Base-by-base conservation (phyloP, 768 basidiomycete species). In the Psilocybe cubensis region DNA sequence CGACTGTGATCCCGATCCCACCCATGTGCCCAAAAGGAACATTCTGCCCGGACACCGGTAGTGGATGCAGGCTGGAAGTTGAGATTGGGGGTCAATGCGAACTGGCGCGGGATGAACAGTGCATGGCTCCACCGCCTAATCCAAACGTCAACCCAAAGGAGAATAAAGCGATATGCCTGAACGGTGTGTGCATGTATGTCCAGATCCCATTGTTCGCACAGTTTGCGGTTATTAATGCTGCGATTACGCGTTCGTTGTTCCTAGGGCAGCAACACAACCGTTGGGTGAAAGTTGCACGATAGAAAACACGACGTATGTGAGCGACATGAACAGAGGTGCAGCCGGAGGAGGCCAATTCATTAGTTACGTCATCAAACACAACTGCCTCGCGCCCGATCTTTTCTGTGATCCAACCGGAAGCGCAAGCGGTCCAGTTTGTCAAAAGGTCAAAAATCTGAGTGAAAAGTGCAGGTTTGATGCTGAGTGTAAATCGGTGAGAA, bases 21-120 rank as follows among this genome's bases (percentile, higher is more conserved):
- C 80, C 83, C 0, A 68, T 83, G 29, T 91, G 88, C 62, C 64
- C 72, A 1, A 46, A 56, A 14, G 84, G 79, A 7, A 68, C 72
- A n/a, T 89, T 85, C 71, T 89, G 87, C 62, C 86, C 86, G 0
- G 88, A 91, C 62, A 84, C 88, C 64, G 86, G 83, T 11, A 80
- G 80, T 61, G 79, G 78, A 3, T 91, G 88, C 67, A 64, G 72
- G 29, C 61, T 67, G 4, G 69, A 81, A 43, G 67, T 76, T 0
- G 54, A 66, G 1, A 68, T 79, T 2, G 87, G 86, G 0, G 70
- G 66, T 6, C 29, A 72, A 0, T 89, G 88, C 65, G 83, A 89
- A 66, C 67, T 88, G 64, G 82, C 84, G 56, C 72, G 88, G 38
- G 88, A 89, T 65, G 86, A 82, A 41, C 82, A 84, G 61, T 83